Evolutionary conservation across 108 stramenopile genomes (phyloP), one percentile per base, ranked within the genome.

Genomic region (Conticribra weissflogii): DNA sequence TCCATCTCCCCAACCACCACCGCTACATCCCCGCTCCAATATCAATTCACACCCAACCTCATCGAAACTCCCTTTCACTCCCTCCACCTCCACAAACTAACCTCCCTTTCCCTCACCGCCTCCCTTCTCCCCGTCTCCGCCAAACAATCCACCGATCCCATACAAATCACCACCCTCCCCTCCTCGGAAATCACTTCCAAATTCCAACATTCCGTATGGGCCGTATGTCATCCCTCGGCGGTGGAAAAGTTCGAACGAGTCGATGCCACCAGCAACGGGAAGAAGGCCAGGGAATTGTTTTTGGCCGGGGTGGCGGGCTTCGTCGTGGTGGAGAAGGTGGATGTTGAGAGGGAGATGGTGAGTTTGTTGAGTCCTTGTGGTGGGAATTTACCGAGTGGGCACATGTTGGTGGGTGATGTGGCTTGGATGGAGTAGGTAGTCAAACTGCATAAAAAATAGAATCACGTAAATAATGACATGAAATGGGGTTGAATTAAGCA

Each of bases 201-300:
- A 24, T 71, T 85, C 51, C 79, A 89, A 63, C 88, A 90, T 56
- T 54, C 80, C 3, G 30, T 95, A 0, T 57, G 89, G 60, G 94
- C 94, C 3, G 90, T 95, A 9, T 95, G 94, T 66, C 94, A 95
- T 83, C 94, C 91, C 23, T 31, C 71, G 15, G 88, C 94, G 1
- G 90, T 88, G 30, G 76, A 73, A 61, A 63, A 74, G 53, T 95
- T 87, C 52, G 75, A 85, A 59, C 49, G 68, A 28, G 78, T 74
- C 51, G 85, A 85, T 25, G n/a, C n/a, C n/a, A n/a, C n/a, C n/a
- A n/a, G n/a, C n/a, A n/a, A n/a, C n/a, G n/a, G n/a, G n/a, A n/a
- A n/a, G n/a, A 63, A 67, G 18, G 91, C 86, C 0, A 64, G 85
- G 33, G 91, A 92, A 73, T 79, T 95, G 69, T 87, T 85, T 63